These are phyloP conservation scores for Plasmodium yoelii DNA, from an alignment of 169 alveolate species.

Conservation along the genomic window DNA sequence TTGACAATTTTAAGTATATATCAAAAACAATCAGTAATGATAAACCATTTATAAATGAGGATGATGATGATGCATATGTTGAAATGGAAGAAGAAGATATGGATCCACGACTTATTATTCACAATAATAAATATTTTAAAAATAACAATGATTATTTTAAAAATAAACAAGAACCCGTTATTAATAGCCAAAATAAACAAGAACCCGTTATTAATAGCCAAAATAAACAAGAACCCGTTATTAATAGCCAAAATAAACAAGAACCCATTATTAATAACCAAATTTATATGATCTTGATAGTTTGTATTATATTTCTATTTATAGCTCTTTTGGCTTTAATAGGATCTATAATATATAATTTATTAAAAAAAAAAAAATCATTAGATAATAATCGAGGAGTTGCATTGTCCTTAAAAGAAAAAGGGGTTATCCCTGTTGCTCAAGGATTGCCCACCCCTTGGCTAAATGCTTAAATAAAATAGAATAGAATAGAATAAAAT, in stretches of 20 bases:
- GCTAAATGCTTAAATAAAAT: slow-evolving; percentile 18
- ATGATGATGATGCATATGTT: slow-evolving; percentile 3
- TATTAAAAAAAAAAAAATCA: not conserved
- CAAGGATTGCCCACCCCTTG: slow-evolving; percentile 46
- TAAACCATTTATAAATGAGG: not conserved
- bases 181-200: not conserved
- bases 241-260: not conserved
- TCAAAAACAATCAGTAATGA: too few species aligned
- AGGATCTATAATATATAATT: not conserved
- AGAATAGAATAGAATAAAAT: too few species aligned
- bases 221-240: not conserved
- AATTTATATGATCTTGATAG: not conserved
- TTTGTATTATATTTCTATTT: slow-evolving; percentile 3
- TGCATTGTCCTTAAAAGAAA: slow-evolving; percentile 5
- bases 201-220: not conserved
- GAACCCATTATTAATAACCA: not conserved
- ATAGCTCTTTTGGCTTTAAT: not conserved
- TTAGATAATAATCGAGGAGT: not conserved
- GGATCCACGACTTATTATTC: not conserved
- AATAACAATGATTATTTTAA: not conserved
- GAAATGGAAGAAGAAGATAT: not conserved
- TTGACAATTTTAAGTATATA: too few species aligned
- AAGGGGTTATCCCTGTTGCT: slow-evolving; percentile 9
- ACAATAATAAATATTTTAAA: not conserved
- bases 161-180: not conserved